Evolutionary conservation across 257 asterid species (phyloP), one percentile per base, ranked within the genome.

Genomic region (Fraxinus cuspidata): DNA sequence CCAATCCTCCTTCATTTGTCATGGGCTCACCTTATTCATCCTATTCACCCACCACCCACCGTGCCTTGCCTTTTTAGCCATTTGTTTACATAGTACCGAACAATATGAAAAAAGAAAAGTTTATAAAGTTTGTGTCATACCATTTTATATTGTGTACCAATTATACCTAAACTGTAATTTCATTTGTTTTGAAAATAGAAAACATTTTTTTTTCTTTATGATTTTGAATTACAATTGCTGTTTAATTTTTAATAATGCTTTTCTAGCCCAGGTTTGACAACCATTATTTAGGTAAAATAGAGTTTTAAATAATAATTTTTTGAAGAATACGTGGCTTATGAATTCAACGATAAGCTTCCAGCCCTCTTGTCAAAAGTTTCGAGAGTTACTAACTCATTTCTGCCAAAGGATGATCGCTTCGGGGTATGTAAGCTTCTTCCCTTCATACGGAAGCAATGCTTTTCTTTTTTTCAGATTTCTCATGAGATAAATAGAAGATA

Each of bases 361-460:
- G 92, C 85, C 78, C 97, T 95, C 80, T 84, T 95, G 78, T 82
- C 90, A 40, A 90, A 91, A 87, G 84, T 93, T 82, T 87, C 93
- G 87, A 87, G 86, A 74, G 73, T 87, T 70, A 88, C 90, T 9
- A 89, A 86, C 84, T 85, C 97, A 44, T 93, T 91, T 85, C 75
- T 32, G 49, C 98, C 99, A 7, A 89, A 83, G 82, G 97, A 89
- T 68, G 97, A 95, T 79, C 97, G 99, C 79, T 93, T 95, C 88
- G 19, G 2, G 64, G 27, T 53, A 19, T 16, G 64, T 19, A 53
- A 19, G 64, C 3, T 10, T 53, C 16, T 19, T 53, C 10, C 9
- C 25, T 16, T 53, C 64, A 19, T 3, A 0, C 19, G 64, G 19
- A 19, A 53, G 64, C 19, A 53, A 53, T 53, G 64, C 7, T 5